phyloP scores from a whole-genome alignment of 495 filamentous ascomycete genomes.

The Penicillium crystallinum region DNA sequence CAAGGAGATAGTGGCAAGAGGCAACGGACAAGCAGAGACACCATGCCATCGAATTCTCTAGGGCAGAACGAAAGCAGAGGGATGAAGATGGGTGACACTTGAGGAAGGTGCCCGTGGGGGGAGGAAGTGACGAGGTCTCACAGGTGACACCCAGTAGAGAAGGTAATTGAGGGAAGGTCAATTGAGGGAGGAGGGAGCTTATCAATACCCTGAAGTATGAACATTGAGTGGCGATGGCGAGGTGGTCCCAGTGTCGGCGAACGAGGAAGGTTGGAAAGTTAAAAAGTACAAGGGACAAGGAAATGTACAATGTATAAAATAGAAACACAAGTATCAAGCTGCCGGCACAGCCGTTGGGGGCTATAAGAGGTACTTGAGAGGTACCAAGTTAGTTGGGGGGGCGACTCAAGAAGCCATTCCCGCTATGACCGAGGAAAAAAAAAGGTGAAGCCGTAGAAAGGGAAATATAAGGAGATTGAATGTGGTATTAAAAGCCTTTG shows the following conservation, averaged over 20 bases:
- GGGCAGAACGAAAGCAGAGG: not conserved
- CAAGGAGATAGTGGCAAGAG: slow-evolving; percentile 3
- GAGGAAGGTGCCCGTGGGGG: slow-evolving; percentile 18
- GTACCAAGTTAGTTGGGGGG: slow-evolving; percentile 4
- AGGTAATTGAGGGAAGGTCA: slow-evolving; percentile 11
- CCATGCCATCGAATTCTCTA: slow-evolving; percentile 2
- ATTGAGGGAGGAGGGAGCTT: slow-evolving; percentile 17
- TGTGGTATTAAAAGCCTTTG: slow-evolving; percentile 4
- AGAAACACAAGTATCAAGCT: not conserved
- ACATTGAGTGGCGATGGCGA: slow-evolving; percentile 10
- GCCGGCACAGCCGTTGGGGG: slow-evolving; percentile 2
- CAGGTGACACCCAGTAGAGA: slow-evolving; percentile 23
- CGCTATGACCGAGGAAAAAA: slow-evolving; percentile 18
- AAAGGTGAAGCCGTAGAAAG: slow-evolving; percentile 2
- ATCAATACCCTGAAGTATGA: slow-evolving; percentile 17
- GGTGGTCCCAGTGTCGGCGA: not conserved
- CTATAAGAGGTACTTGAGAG: slow-evolving; percentile 20
- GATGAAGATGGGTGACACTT: slow-evolving; percentile 15
- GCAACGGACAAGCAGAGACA: slow-evolving; percentile 5
- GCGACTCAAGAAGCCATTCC: slow-evolving; percentile 22
- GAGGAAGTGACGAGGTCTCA: slow-evolving; percentile 16
- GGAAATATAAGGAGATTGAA: slow-evolving; percentile 4
- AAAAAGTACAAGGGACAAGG: not conserved
- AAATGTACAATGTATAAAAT: not conserved
- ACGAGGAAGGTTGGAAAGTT: slow-evolving; percentile 4